Conservation (phyloP, 768 basidiomycete genomes). For the Hygrophoropsis aurantiaca region DNA sequence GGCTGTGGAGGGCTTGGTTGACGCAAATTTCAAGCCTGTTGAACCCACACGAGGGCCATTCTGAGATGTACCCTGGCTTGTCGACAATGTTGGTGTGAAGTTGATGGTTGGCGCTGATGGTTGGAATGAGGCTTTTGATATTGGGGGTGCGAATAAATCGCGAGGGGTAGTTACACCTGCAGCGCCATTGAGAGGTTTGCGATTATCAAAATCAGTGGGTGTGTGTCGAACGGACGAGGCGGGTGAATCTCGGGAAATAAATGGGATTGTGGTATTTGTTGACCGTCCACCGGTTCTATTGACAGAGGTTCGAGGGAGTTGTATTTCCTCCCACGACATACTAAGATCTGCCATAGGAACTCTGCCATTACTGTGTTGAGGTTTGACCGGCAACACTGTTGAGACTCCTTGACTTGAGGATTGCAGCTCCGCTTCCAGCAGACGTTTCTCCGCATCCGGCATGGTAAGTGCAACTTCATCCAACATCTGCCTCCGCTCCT, state of each 20-base stretch:
- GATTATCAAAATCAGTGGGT: background rate
- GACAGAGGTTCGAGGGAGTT: constrained; percentile 5
- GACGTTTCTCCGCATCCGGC: constrained; percentile 58
- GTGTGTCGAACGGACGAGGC: background rate
- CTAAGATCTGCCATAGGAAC: constrained; percentile 36
- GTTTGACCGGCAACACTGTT: constrained; percentile 3
- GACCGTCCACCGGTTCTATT: background rate
- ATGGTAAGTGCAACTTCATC: constrained; percentile 66
- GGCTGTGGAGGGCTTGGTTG: constrained; percentile 8
- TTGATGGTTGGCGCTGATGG: constrained; percentile 5
- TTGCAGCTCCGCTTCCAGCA: constrained; percentile 58
- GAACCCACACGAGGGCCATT: constrained; percentile 12
- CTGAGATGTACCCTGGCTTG: background rate
- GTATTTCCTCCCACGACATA: constrained; percentile 68
- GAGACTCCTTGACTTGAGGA: background rate
- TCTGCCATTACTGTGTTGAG: constrained; percentile 20
- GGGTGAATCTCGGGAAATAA: background rate
- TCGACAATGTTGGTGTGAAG: constrained; percentile 9
- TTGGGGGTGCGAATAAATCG: background rate
- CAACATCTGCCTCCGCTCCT: constrained; percentile 68
- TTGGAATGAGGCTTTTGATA: background rate
- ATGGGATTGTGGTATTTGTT: background rate
- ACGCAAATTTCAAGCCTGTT: constrained; percentile 7
- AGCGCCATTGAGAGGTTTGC: background rate
- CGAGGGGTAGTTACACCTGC: background rate